Percentiles rank a stretch among this genome's conserved stretches.
These are phyloP conservation scores for Setomelanomma holmii DNA, from an alignment of 2,329 filamentous ascomycete genomes.

Conservation along the genomic window DNA sequence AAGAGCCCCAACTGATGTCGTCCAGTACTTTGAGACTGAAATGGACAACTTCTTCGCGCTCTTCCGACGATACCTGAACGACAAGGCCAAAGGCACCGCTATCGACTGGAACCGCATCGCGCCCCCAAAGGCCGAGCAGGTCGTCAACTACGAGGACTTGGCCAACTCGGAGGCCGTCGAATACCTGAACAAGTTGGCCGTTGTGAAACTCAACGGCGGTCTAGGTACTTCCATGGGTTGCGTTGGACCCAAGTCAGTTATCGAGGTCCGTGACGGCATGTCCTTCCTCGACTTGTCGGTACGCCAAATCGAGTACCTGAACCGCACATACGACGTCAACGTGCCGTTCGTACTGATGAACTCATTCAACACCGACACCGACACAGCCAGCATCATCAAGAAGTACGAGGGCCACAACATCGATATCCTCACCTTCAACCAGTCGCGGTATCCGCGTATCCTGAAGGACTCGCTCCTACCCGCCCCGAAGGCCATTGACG, in stretches of 20 bases:
- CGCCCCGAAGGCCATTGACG: conserved; percentile 87
- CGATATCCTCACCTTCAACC: conserved; percentile 99
- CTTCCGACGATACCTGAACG: conserved; percentile 97
- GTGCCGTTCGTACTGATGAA: conserved; percentile 99
- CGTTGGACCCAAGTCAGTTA: conserved; percentile 98
- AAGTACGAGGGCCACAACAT: conserved; percentile 99
- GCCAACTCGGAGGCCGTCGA: conserved; percentile 88
- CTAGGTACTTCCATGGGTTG: conserved; percentile 99
- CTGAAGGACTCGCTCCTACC: conserved; percentile 98
- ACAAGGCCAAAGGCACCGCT: conserved; percentile 97
- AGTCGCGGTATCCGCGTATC: conserved; percentile 97
- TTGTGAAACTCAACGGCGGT: conserved; percentile 99
- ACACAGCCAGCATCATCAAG: conserved; percentile 99
- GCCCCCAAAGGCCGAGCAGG: conserved; percentile 90
- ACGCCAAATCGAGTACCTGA: conserved; percentile 98
- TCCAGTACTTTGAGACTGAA: conserved; percentile 91
- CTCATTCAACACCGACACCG: conserved; percentile 99
- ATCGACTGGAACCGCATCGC: conserved; percentile 97
- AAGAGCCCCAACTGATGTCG: conserved; percentile 26
- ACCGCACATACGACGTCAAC: conserved; percentile 96
- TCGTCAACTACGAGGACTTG: conserved; percentile 92
- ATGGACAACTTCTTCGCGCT: conserved; percentile 99
- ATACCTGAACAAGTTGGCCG: conserved; percentile 96
- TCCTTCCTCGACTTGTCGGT: conserved; percentile 99
- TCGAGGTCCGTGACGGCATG: conserved; percentile 99